Evolutionary conservation across 2,329 filamentous ascomycete species (phyloP).

Genomic region (Nemania sp.): DNA sequence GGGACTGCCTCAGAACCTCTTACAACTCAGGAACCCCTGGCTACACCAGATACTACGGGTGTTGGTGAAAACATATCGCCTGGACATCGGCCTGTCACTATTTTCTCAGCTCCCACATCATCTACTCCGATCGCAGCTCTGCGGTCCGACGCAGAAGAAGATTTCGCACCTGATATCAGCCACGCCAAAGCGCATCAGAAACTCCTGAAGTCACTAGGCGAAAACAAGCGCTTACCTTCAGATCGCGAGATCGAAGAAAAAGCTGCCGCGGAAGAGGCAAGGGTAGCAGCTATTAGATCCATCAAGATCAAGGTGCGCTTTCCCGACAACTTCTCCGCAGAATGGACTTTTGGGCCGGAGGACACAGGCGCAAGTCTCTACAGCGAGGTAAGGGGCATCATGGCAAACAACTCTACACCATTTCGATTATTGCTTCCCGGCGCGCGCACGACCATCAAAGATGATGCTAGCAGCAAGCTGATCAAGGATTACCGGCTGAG

Average conservation of each 20-base stretch:
- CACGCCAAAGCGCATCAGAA: conserved; percentile 77
- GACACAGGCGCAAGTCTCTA: conserved; percentile 76
- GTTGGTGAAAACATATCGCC: conserved; percentile 27
- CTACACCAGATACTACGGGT: neutral
- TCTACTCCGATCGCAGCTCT: conserved; percentile 75
- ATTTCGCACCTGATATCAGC: conserved; percentile 74
- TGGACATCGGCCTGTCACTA: conserved; percentile 58
- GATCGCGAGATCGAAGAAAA: conserved; percentile 79
- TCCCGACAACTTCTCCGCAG: conserved; percentile 79
- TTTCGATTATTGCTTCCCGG: conserved; percentile 74
- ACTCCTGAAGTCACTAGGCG: conserved; percentile 61
- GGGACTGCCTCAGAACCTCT: neutral
- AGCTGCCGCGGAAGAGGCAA: conserved; percentile 66
- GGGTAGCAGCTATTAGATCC: conserved; percentile 65
- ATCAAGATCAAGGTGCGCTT: conserved; percentile 82
- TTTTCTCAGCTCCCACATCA: conserved; percentile 79
- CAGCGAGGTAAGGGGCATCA: conserved; percentile 70
- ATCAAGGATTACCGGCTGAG: conserved; percentile 73
- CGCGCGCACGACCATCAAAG: conserved; percentile 52
- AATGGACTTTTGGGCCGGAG: conserved; percentile 68
- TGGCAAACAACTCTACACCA: conserved; percentile 64
- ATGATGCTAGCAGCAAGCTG: conserved; percentile 58
- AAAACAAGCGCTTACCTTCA: conserved; percentile 78
- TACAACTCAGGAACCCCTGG: neutral
- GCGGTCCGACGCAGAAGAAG: conserved; percentile 67